These are phyloP conservation scores for Styphnolobium japonicum DNA, from an alignment of 306 rosid species.

Conservation along the genomic window DNA sequence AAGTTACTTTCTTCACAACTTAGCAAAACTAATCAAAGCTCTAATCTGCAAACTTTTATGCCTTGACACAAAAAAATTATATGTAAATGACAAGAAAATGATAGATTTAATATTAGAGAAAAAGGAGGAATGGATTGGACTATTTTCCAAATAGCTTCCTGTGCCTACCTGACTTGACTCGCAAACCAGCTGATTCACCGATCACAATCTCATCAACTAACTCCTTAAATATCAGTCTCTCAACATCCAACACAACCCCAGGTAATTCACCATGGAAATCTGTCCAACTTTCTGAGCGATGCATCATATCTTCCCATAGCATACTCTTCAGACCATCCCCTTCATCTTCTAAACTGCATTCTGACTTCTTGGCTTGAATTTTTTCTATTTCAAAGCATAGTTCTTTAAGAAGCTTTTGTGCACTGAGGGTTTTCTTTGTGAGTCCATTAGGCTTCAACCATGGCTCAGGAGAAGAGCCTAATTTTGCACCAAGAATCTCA, in stretches of 20 bases:
- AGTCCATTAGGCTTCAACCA: constrained; percentile 51
- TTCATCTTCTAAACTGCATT: constrained; percentile 39
- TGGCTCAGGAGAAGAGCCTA: constrained; percentile 43
- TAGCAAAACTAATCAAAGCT: constrained; percentile 10
- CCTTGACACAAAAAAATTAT: constrained; percentile 3
- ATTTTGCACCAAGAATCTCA: constrained; percentile 52
- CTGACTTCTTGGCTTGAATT: constrained; percentile 45
- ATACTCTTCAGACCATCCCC: constrained; percentile 52
- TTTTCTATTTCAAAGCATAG: constrained; percentile 57
- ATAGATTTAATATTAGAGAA: background rate
- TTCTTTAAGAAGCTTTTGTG: constrained; percentile 73
- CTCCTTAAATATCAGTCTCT: constrained; percentile 66
- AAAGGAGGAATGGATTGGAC: constrained; percentile 11
- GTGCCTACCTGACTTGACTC: constrained; percentile 48
- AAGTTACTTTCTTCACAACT: constrained; percentile 27
- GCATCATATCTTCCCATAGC: constrained; percentile 51
- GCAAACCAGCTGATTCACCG: constrained; percentile 52
- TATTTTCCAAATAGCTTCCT: constrained; percentile 53
- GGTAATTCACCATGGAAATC: constrained; percentile 47
- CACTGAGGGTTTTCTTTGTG: constrained; percentile 42
- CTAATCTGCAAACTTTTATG: constrained; percentile 19
- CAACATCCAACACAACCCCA: constrained; percentile 57
- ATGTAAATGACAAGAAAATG: background rate
- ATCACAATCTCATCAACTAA: constrained; percentile 57
- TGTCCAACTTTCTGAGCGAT: constrained; percentile 48